phyloP scores from a whole-genome alignment of 495 filamentous ascomycete genomes.

The Sabuloglossum arenarium region DNA sequence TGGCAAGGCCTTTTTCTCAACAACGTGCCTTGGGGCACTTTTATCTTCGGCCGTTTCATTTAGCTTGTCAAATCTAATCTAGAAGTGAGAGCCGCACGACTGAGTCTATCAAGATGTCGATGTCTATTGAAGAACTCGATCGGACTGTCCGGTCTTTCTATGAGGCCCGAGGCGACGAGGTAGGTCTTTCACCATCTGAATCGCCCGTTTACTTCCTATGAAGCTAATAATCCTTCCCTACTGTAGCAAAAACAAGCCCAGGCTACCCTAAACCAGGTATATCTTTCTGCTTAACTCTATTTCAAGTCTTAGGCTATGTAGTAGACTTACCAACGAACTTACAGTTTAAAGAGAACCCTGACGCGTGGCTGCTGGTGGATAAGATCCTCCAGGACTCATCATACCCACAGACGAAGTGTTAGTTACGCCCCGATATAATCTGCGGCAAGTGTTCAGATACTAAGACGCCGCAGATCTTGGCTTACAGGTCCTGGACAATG shows the following conservation, averaged over 20 bases:
- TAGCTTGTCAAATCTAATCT: neutral
- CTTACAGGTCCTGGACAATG: conserved; percentile 88
- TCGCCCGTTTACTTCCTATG: neutral
- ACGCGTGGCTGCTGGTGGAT: conserved; percentile 92
- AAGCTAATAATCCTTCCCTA: neutral
- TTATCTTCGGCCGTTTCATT: neutral
- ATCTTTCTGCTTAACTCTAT: neutral
- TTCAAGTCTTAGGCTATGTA: neutral
- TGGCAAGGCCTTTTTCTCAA: too few species aligned
- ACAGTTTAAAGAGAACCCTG: conserved; percentile 96
- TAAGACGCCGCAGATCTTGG: conserved; percentile 49
- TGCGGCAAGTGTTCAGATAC: neutral
- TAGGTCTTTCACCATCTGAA: conserved; percentile 22
- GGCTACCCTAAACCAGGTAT: conserved; percentile 69
- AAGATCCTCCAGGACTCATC: conserved; percentile 79
- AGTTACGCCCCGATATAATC: conserved; percentile 12
- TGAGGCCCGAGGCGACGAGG: conserved; percentile 80
- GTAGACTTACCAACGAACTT: conserved; percentile 13
- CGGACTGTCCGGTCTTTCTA: conserved; percentile 90
- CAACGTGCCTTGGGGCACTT: neutral
- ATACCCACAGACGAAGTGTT: conserved; percentile 94
- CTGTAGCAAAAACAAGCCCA: conserved; percentile 92
- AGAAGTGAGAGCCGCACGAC: neutral
- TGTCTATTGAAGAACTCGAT: conserved; percentile 82
- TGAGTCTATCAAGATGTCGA: neutral